Evolutionary conservation across 2,329 filamentous ascomycete species (phyloP).

Genomic region (Hypoxylon sp.): DNA sequence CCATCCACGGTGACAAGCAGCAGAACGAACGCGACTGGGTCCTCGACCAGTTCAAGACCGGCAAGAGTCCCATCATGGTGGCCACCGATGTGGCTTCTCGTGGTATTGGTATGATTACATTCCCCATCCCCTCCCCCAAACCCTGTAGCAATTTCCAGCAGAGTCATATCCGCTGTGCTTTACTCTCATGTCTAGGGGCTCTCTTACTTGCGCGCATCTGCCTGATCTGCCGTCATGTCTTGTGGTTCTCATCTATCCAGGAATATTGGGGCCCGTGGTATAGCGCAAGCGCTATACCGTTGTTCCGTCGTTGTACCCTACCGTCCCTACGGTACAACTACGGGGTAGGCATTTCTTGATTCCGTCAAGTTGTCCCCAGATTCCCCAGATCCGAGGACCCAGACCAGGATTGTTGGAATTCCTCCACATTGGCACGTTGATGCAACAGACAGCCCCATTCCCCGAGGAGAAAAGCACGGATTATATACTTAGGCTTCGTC

Average conservation of each 20-base stretch:
- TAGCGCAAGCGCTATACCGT: slow-evolving; percentile 75
- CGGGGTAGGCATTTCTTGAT: slow-evolving; percentile 83
- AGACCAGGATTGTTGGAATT: slow-evolving; percentile 57
- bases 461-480: slow-evolving; percentile 62
- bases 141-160: slow-evolving; percentile 65
- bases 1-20: slow-evolving; percentile 99
- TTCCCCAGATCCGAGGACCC: slow-evolving; percentile 64
- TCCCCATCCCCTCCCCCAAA: slow-evolving; percentile 60
- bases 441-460: slow-evolving; percentile 67
- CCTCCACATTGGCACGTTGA: slow-evolving; percentile 62
- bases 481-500: slow-evolving; percentile 58
- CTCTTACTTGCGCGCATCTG: slow-evolving; percentile 88
- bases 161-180: slow-evolving; percentile 73
- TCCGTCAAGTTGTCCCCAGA: slow-evolving; percentile 73
- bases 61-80: slow-evolving; percentile 99
- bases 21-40: slow-evolving; percentile 99
- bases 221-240: slow-evolving; percentile 84
- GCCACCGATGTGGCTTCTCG: slow-evolving; percentile 99
- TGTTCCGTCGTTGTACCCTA: slow-evolving; percentile 76
- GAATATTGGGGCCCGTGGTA: slow-evolving; percentile 86
- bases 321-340: slow-evolving; percentile 72
- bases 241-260: slow-evolving; percentile 78
- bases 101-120: slow-evolving; percentile 96
- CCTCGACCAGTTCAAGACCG: slow-evolving; percentile 98
- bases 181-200: slow-evolving; percentile 92